Base-by-base conservation (phyloP, 345 rosid species). In the Acer yangbiense region DNA sequence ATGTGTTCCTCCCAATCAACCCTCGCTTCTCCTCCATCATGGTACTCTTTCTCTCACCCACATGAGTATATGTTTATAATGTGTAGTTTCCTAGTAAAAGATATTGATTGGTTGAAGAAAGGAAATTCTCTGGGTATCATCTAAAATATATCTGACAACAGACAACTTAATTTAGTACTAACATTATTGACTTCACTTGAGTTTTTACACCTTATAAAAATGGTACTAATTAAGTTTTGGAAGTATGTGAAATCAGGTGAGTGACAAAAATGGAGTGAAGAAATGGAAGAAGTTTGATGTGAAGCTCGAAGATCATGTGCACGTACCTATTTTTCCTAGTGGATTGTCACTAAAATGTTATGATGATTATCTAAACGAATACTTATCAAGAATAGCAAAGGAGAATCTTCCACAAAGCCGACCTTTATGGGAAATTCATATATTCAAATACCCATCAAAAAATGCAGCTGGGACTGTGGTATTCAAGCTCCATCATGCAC, bases 401-500 rank as follows among this genome's bases (percentile, higher is more conserved):
- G 78, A 83, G 65, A 69, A 68, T 17, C 76, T 86, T 11, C 84
- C 87, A 10, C 76, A 77, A 35, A 76, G 44, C 77, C 79, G 76
- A 44, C 91, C 91, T 0, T 60, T 83, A 16, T 89, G 93, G 93
- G 88, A 89, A 62, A 71, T 88, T 69, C 91, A 89, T 32, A 61
- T 88, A 35, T n/a, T 89, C 32, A 85, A 78, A 17, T 85, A 80
- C 71, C 88, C 88, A 1, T 82, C 89, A 7, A 85, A 58, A 9
- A 39, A 77, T 32, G 84, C 89, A 17, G 84, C 86, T 7, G 88
- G 85, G 11, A 81, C 20, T 65, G 0, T 76, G 0, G 73, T 88
- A 0, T 88, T 90, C 81, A 90, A 88, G 84, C 83, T 90, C 25
- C 93, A 90, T 71, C 93, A 90, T 48, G 76, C 91, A 0, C 90